Conservation (phyloP, 306 rosid genomes). For the Dicorynia guianensis region DNA sequence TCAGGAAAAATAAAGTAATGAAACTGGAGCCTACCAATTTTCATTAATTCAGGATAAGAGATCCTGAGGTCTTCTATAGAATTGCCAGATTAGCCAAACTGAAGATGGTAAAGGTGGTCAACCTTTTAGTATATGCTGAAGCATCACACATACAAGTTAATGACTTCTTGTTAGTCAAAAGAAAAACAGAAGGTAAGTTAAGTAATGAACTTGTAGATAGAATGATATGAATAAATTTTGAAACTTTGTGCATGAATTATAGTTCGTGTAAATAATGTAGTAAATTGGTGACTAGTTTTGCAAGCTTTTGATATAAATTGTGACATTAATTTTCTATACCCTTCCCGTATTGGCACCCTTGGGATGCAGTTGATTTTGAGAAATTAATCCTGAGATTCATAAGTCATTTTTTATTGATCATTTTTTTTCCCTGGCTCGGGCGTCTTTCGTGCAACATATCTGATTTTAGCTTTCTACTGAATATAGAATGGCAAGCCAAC, state of each 20-base stretch:
- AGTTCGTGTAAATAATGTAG: neutral
- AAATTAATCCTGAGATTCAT: no score
- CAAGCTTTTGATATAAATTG: neutral
- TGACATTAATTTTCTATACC: neutral
- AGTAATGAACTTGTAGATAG: neutral
- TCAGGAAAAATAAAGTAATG: slow-evolving; percentile 1
- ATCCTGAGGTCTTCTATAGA: no score
- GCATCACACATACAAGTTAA: no score
- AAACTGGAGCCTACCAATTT: neutral
- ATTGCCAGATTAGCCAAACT: no score
- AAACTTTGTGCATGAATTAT: neutral
- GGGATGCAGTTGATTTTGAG: neutral
- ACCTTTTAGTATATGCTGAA: no score
- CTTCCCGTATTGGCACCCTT: neutral
- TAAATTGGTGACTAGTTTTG: neutral
- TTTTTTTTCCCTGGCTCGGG: neutral
- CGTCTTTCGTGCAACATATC: neutral
- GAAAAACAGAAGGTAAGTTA: no score
- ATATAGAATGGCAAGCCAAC: slow-evolving; percentile 61
- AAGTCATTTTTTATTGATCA: neutral
- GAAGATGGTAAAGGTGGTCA: no score
- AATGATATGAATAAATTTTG: neutral
- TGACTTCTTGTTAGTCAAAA: no score
- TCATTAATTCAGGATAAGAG: neutral
- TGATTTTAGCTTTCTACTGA: slow-evolving; percentile 24